phyloP scores from a whole-genome alignment of 371 early-diverging fungal genomes.

The Mortierella polycephala region DNA sequence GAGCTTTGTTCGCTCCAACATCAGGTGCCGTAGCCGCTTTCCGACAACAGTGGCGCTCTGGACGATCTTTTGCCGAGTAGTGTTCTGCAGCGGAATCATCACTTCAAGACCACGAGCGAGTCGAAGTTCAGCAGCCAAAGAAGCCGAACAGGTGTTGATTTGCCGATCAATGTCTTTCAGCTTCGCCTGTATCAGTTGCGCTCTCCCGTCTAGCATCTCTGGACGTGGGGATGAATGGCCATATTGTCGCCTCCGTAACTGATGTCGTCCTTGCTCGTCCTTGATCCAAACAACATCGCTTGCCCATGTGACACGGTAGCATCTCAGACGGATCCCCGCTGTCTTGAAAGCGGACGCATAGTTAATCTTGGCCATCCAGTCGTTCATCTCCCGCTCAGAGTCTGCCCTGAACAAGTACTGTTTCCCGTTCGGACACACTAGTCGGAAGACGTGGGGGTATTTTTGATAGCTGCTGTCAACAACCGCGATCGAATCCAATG shows the following conservation, averaged over 20 bases:
- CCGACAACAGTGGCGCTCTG: conserved; percentile 67
- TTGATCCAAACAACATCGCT: conserved; percentile 42
- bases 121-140: conserved; percentile 58
- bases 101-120: conserved; percentile 72
- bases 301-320: conserved; percentile 37
- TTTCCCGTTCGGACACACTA: conserved; percentile 75
- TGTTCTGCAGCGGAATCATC: conserved; percentile 71
- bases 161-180: conserved; percentile 38
- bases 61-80: conserved; percentile 69
- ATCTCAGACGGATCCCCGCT: conserved; percentile 65
- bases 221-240: conserved; percentile 37
- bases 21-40: conserved; percentile 62
- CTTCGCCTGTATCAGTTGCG: conserved; percentile 29
- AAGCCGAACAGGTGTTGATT: conserved; percentile 37
- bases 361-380: conserved; percentile 87
- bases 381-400: conserved; percentile 74
- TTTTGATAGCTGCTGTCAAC: conserved; percentile 76
- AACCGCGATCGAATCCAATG: conserved; percentile 75
- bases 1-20: conserved; percentile 68
- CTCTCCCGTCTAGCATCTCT: conserved; percentile 37
- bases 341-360: conserved; percentile 82
- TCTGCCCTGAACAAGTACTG: conserved; percentile 77
- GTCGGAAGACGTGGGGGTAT: conserved; percentile 81
- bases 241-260: conserved; percentile 29
- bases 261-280: conserved; percentile 34